Evolutionary conservation across 2,329 filamentous ascomycete genomes (phyloP).

Genomic region (Phoma sp.): DNA sequence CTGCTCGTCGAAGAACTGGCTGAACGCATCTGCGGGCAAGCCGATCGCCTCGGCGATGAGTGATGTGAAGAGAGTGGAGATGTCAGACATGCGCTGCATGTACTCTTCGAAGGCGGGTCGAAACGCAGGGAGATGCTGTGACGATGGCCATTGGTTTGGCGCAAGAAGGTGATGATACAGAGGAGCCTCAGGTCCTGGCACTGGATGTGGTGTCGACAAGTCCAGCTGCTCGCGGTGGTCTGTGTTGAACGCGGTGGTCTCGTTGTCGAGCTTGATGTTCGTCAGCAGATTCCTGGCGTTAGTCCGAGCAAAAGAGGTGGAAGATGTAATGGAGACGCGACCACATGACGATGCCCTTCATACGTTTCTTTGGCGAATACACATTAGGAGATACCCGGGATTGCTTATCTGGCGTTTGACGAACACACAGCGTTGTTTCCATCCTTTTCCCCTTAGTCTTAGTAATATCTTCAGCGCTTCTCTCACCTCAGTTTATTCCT

Average conservation of each 20-base stretch:
- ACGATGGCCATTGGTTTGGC: constrained; percentile 79
- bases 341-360: neutral
- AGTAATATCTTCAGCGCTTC: constrained; percentile 5
- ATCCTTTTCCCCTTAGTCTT: neutral
- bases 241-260: constrained; percentile 72
- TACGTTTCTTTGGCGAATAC: constrained; percentile 3
- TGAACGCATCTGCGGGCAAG: constrained; percentile 71
- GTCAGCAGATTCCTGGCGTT: constrained; percentile 30
- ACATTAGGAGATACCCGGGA: constrained; percentile 13
- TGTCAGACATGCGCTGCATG: constrained; percentile 73
- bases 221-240: constrained; percentile 90
- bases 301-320: constrained; percentile 4
- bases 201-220: constrained; percentile 76
- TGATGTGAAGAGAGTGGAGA: constrained; percentile 76
- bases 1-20: constrained; percentile 74
- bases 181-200: constrained; percentile 68
- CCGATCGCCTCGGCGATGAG: constrained; percentile 85
- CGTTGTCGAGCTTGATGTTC: constrained; percentile 55
- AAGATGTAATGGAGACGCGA: constrained; percentile 7
- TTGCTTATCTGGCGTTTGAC: constrained; percentile 4
- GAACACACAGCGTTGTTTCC: neutral
- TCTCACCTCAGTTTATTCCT: neutral
- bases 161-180: constrained; percentile 76
- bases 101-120: constrained; percentile 73
- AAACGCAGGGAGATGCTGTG: constrained; percentile 69